Evolutionary conservation across 306 rosid species (phyloP), one percentile per base, ranked within the genome.

Genomic region (Cajanus cajan): DNA sequence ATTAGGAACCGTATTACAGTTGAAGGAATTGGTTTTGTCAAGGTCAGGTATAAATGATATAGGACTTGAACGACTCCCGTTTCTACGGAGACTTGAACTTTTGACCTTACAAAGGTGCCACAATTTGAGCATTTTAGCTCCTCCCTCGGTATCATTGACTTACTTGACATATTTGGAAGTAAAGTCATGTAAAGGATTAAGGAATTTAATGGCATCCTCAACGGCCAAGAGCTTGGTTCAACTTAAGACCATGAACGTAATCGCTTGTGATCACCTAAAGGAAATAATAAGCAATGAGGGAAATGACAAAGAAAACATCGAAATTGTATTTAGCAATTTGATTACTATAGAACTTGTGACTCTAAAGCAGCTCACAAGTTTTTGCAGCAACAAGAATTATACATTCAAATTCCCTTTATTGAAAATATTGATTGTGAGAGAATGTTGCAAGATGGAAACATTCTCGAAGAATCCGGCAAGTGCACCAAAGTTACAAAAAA

Each of bases 171-270:
- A 0, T 39, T 14, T 77, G 18, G 63, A 68, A 41, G 47, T 78
- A 28, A 3, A 0, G 0, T 0, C 0, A 0, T 78, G 82, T 55
- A 0, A 0, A 1, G 4, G 4, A 28, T 41, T 77, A 18, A 5
- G 2, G 9, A 39, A 25, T 18, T 12, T 78, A 31, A 24, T 55
- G 68, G 44, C 45, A 41, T 22, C 8, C 33, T 78, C 82, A 0
- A 68, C 48, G 0, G 75, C 76, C 7, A 68, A 68, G 31, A 67
- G 76, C 14, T 55, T 78, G 69, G 59, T 68, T 52, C 75, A 68
- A 55, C 82, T 78, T 2, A 52, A 0, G 0, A 52, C 68, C 0
- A 14, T 78, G 69, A 55, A 41, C 66, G 43, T 78, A 4, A 16
- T 1, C 1, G 0, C 2, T 0, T 78, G 82, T 41, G 0, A 41